Conservation (phyloP, 495 filamentous ascomycete genomes). For the Penicillium waksmanii region DNA sequence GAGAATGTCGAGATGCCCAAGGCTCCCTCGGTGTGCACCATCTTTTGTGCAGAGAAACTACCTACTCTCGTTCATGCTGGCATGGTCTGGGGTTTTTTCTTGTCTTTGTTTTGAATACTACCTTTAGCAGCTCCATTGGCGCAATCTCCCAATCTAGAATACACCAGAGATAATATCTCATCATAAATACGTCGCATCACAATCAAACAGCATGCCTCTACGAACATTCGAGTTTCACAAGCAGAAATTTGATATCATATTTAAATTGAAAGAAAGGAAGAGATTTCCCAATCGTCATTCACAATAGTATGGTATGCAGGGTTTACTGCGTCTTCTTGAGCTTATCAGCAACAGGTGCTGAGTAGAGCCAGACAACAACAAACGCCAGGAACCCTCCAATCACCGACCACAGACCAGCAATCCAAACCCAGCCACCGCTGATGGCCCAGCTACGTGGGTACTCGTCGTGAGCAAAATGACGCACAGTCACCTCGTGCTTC, state of each 20-base stretch:
- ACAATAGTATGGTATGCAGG: constrained; percentile 24
- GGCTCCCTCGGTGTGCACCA: constrained; percentile 11
- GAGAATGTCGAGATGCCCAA: neutral
- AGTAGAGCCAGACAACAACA: constrained; percentile 88
- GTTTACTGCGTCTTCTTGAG: constrained; percentile 74
- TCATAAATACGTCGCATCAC: neutral
- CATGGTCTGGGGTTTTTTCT: constrained; percentile 33
- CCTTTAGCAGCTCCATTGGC: constrained; percentile 6
- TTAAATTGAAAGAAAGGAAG: constrained; percentile 14
- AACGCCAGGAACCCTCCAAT: constrained; percentile 84
- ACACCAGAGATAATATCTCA: constrained; percentile 3
- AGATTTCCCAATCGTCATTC: constrained; percentile 24
- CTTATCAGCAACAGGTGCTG: constrained; percentile 57
- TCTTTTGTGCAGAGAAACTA: constrained; percentile 4
- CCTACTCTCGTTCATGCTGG: constrained; percentile 29
- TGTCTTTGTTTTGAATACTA: constrained; percentile 10
- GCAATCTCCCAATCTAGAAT: constrained; percentile 16
- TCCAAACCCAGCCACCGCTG: constrained; percentile 93
- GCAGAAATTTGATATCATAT: constrained; percentile 8
- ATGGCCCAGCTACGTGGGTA: constrained; percentile 91
- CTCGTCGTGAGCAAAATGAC: constrained; percentile 96
- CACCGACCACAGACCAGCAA: constrained; percentile 82
- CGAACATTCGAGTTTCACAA: neutral
- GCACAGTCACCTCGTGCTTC: constrained; percentile 90
- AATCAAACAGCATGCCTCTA: constrained; percentile 3